Conservation (phyloP, 2,329 filamentous ascomycete species). For the Chrysoporthe cubensis region DNA sequence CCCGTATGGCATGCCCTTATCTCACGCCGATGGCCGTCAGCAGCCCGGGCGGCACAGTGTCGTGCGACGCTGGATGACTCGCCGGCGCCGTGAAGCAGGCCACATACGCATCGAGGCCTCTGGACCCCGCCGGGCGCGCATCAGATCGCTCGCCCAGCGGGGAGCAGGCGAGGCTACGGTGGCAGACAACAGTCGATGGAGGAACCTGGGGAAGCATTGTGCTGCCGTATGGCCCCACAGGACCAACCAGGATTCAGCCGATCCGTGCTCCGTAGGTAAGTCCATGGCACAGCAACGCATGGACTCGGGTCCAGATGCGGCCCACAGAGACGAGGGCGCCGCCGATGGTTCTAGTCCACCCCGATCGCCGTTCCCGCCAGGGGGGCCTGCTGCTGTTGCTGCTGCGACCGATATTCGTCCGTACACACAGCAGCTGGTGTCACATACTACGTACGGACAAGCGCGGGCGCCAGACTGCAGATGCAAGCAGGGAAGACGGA, state of each 20-base stretch:
- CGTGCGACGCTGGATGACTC: not conserved
- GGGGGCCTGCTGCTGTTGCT: not conserved
- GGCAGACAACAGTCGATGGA: not conserved
- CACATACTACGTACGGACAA: not conserved
- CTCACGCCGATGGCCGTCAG: not conserved
- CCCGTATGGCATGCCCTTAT: conserved; percentile 5
- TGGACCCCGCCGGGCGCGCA: too few species aligned
- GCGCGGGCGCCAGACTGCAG: not conserved
- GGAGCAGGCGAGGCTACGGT: not conserved
- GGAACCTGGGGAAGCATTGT: conserved; percentile 1
- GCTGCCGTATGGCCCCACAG: not conserved
- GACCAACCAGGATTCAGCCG: not conserved
- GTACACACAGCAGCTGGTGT: not conserved
- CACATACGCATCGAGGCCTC: not conserved
- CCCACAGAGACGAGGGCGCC: not conserved
- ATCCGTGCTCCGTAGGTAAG: not conserved
- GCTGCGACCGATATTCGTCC: not conserved
- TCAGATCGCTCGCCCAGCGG: not conserved
- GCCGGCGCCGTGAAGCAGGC: not conserved
- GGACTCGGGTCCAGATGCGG: conserved; percentile 1
- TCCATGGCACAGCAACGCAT: not conserved
- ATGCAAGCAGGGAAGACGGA: not conserved
- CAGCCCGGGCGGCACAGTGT: not conserved
- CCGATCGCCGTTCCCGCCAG: not conserved
- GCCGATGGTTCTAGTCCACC: not conserved